Evolutionary conservation across 345 rosid genomes (phyloP), one percentile per base, ranked within the genome.

Genomic region (Euphorbia tirucalli): DNA sequence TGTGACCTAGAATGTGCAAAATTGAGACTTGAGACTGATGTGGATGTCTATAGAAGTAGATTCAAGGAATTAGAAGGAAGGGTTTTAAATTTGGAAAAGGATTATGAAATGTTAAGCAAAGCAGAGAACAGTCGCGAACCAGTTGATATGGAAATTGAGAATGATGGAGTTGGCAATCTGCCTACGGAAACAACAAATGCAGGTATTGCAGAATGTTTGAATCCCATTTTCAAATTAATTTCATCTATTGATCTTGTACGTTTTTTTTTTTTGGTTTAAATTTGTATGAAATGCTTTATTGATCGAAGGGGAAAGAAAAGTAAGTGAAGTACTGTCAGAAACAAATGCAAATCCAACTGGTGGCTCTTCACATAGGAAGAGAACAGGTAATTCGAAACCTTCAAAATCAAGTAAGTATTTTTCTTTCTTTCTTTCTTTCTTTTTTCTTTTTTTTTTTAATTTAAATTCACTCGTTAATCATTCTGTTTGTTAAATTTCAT

Each of bases 21-120:
- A 70, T 27, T 32, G 18, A 39, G 28, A 46, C 73, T 73, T 6
- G 79, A 73, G 59, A 22, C 14, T 0, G 77, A 74, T n/a, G 22
- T 22, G 15, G 66, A 76, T 41, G 27, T 32, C 22, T 65, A 48
- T 70, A 69, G 7, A 67, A 68, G 11, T 56, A 78, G 30, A 50
- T 76, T 63, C 24, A 39, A 37, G 63, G 78, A 70, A 5, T 22
- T 84, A 61, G 75, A 68, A 30, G 1, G 18, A 2, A 52, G 78
- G 70, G 61, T 81, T 57, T 63, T 32, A 31, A 10, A 13, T 18
- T 11, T 84, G 65, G 83, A 79, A 65, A 37, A 21, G 44, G 79
- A 70, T n/a, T 7, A 52, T 0, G 28, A 3, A 16, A 35, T 35
- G 39, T 3, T 35, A 7, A 35, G 39, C 7, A 35, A 35, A 35